Evolutionary conservation across 129 eudicot species (phyloP).

Genomic region (Pulicaria dysenterica): DNA sequence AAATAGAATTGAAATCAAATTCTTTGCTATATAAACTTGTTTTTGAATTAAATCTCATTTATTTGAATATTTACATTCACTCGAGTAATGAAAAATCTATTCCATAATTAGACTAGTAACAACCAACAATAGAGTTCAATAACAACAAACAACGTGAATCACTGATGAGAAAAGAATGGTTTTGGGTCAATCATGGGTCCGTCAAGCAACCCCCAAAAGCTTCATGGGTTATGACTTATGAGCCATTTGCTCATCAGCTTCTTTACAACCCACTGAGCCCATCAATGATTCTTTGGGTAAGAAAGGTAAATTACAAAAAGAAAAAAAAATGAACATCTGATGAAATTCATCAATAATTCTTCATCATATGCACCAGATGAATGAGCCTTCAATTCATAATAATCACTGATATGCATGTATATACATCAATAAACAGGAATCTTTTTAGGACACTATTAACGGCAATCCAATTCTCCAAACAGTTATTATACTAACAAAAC

Average conservation of each 20-base stretch:
- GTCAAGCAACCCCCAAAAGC: background rate
- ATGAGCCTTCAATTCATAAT: conserved; percentile 22
- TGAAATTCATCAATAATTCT: background rate
- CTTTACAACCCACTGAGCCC: background rate
- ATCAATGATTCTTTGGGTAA: background rate
- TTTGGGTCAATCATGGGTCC: background rate
- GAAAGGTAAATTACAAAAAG: too few species aligned
- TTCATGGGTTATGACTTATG: background rate
- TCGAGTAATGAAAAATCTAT: too few species aligned
- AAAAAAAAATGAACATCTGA: too few species aligned
- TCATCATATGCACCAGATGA: background rate
- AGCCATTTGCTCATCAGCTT: background rate
- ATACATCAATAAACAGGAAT: conserved; percentile 21
- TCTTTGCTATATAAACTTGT: too few species aligned
- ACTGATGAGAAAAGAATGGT: too few species aligned
- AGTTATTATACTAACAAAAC: conserved; percentile 22
- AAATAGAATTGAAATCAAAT: too few species aligned
- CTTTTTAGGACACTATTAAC: conserved; percentile 14
- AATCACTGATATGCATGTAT: conserved; percentile 19
- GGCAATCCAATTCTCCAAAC: conserved; percentile 13
- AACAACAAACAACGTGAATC: too few species aligned
- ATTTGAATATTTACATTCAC: too few species aligned
- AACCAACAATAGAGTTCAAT: too few species aligned
- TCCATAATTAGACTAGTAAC: too few species aligned
- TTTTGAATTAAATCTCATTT: too few species aligned